A percentile compares a stretch with the other conserved stretches of the same genome.
Evolutionary conservation across 768 basidiomycete genomes (phyloP).

Genomic region (Lactifluus subvellereus): DNA sequence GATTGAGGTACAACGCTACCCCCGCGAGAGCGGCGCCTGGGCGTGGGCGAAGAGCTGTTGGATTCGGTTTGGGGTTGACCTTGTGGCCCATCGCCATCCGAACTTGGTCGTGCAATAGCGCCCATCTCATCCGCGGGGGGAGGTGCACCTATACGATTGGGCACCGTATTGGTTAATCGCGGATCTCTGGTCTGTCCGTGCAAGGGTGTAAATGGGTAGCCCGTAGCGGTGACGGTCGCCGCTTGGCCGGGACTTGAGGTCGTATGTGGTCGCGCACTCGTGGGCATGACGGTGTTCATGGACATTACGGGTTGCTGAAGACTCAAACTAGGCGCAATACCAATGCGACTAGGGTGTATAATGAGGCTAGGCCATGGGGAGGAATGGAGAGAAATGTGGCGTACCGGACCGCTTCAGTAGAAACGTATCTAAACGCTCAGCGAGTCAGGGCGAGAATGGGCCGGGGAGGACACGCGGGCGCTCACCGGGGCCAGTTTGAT

Average conservation of each 20-base stretch:
- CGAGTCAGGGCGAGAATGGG: constrained; percentile 4
- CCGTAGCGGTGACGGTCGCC: constrained; percentile 4
- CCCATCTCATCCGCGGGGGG: constrained; percentile 18
- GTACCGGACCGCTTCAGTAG: constrained; percentile 59
- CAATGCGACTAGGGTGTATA: constrained; percentile 41
- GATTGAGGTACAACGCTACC: constrained; percentile 26
- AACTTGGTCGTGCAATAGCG: constrained; percentile 13
- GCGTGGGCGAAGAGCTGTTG: constrained; percentile 11
- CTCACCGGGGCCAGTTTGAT: constrained; percentile 82
- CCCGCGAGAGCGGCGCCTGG: constrained; percentile 31
- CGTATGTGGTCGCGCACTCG: constrained; percentile 10
- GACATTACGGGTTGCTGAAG: constrained; percentile 18
- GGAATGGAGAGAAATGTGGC: not conserved
- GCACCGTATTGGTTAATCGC: constrained; percentile 9
- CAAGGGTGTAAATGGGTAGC: constrained; percentile 2
- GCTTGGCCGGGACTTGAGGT: not conserved
- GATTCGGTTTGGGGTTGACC: constrained; percentile 6
- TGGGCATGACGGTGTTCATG: constrained; percentile 6
- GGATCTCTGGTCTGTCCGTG: constrained; percentile 10
- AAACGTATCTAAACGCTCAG: constrained; percentile 50
- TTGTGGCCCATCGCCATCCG: constrained; percentile 16
- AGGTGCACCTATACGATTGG: not conserved
- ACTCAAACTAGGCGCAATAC: constrained; percentile 39
- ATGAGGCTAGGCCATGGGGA: not conserved
- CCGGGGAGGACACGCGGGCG: constrained; percentile 3